Evolutionary conservation across 164 flowering plant genomes (phyloP), one percentile per base, ranked within the genome.

Genomic region (Cinnamomum micranthum): DNA sequence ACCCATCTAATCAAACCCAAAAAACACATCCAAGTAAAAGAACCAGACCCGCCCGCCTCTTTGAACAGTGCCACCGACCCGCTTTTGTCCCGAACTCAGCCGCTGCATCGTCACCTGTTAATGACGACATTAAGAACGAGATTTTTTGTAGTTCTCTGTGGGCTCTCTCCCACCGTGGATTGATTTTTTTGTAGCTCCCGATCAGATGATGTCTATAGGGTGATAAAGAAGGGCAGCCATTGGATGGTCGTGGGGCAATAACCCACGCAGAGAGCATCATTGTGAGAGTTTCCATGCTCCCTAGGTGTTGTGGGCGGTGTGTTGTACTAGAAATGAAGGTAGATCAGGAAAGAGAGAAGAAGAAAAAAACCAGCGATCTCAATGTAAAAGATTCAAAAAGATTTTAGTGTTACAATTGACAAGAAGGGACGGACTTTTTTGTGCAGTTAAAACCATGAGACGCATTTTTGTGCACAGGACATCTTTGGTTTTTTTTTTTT

Each of bases 1-100:
- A 19, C 28, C 9, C 60, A 55, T 19, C 60, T 55, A 55, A 15
- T 17, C 60, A 55, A 14, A 55, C 69, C 19, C 69, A 2, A 55
- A 17, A 14, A 55, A 55, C n/a, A n/a, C n/a, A 14, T 17, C 4
- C 20, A 72, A 64, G 60, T 5, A 14, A 19, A 55, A 55, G 13
- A 55, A 14, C 20, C 47, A 35, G 3, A 15, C n/a, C n/a, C n/a
- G n/a, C 50, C 13, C 51, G 93, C 99, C 87, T 82, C 81, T 93
- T 95, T 33, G 97, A 89, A 70, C 99, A 93, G 84, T 92, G 97
- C 81, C 98, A 93, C 6, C 91, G 82, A 19, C 89, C 87, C 6
- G 74, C 90, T 84, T 82, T 86, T 85, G 67, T n/a, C 87, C 92
- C 31, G 92, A 81, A 17, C 96, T 88, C 87, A 85, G 88, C 77